These are phyloP conservation scores for Cyclospora cayetanensis DNA, from an alignment of 169 alveolate species.

Conservation along the genomic window DNA sequence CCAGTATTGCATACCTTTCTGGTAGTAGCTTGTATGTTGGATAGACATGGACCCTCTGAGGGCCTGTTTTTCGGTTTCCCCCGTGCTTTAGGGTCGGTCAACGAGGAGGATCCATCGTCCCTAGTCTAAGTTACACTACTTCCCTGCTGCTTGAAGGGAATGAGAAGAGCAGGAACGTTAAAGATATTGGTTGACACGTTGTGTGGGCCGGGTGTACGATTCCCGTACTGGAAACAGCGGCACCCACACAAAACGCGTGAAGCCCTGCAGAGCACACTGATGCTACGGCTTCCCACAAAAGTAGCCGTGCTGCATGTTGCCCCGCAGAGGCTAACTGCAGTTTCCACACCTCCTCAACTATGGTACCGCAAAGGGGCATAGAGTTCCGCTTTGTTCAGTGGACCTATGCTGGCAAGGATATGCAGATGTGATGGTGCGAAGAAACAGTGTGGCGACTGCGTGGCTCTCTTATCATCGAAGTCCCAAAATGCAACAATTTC, in stretches of 20 bases:
- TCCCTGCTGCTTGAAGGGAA: background rate
- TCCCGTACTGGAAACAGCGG: conserved; percentile 60
- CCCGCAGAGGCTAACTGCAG: conserved; percentile 26
- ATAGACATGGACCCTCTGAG: background rate
- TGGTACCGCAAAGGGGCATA: background rate
- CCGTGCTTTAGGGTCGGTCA: background rate
- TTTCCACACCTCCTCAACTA: background rate
- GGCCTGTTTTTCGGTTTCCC: background rate
- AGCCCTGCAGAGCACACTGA: conserved; percentile 16
- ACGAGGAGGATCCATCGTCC: background rate
- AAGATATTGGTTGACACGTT: background rate
- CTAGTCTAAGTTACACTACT: background rate
- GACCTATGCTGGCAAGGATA: conserved; percentile 7
- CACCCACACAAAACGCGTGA: conserved; percentile 27
- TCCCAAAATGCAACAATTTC: too few relatives aligned
- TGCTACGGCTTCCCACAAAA: conserved; percentile 7
- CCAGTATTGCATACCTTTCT: background rate
- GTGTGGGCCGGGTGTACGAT: conserved; percentile 11
- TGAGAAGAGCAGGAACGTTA: background rate
- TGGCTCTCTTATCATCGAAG: too few relatives aligned
- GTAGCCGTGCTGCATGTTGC: background rate
- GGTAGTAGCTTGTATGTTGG: background rate
- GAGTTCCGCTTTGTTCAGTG: background rate
- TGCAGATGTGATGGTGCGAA: background rate
- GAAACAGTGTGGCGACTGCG: conserved; percentile 20